Conservation (phyloP, 352 stramenopile genomes). For the Phytopythium vexans region DNA sequence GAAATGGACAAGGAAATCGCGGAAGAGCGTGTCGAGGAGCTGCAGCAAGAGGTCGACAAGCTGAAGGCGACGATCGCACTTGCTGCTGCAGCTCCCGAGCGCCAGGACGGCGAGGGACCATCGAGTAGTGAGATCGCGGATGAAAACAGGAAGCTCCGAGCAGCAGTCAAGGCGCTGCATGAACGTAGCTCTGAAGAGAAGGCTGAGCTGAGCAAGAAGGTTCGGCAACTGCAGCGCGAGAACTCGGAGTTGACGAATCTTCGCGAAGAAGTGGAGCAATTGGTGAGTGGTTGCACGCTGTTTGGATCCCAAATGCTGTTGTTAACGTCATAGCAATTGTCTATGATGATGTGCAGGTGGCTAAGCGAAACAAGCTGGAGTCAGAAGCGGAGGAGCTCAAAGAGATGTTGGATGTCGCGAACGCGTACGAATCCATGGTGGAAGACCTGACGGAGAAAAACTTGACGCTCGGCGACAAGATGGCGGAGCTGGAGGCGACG, state of each 20-base stretch:
- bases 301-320: background rate
- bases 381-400: slow-evolving; percentile 81
- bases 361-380: slow-evolving; percentile 53
- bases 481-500: slow-evolving; percentile 70
- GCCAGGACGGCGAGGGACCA: slow-evolving; percentile 13
- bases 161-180: slow-evolving; percentile 79
- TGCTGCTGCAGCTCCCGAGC: slow-evolving; percentile 37
- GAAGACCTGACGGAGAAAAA: slow-evolving; percentile 89
- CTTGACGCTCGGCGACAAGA: slow-evolving; percentile 73
- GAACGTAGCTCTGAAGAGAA: slow-evolving; percentile 80
- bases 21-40: slow-evolving; percentile 76
- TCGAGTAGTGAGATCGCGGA: slow-evolving; percentile 43
- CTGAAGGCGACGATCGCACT: slow-evolving; percentile 64
- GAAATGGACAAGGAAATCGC: slow-evolving; percentile 89
- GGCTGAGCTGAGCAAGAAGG: slow-evolving; percentile 72
- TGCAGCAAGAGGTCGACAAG: slow-evolving; percentile 69
- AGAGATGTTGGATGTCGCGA: slow-evolving; percentile 81
- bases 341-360: slow-evolving; percentile 22
- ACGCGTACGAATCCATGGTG: slow-evolving; percentile 87
- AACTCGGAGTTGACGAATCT: slow-evolving; percentile 59
- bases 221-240: slow-evolving; percentile 73
- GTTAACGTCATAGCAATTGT: background rate
- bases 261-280: slow-evolving; percentile 68
- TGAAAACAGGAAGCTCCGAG: slow-evolving; percentile 83
- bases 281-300: slow-evolving; percentile 31